These are phyloP conservation scores for Trametes elegans DNA, from an alignment of 768 basidiomycete species.

Conservation along the genomic window DNA sequence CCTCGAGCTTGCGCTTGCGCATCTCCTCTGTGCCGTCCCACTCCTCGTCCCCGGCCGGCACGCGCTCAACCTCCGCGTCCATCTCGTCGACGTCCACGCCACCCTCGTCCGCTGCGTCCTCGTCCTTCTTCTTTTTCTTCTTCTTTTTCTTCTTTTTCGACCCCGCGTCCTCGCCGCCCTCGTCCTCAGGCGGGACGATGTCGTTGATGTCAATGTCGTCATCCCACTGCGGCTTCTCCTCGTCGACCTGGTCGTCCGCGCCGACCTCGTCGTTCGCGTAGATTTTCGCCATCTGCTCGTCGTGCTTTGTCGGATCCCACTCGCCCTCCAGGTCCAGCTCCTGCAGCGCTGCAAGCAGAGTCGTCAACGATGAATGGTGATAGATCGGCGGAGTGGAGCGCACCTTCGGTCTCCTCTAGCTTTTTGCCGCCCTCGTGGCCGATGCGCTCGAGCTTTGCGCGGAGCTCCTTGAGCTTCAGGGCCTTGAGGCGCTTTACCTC, in stretches of 20 bases:
- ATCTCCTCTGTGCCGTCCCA: slow-evolving; percentile 92
- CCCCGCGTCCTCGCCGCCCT: slow-evolving; percentile 31
- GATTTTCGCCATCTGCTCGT: slow-evolving; percentile 74
- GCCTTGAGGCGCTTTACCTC: slow-evolving; percentile 79
- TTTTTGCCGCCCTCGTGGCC: slow-evolving; percentile 65
- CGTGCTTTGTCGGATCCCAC: slow-evolving; percentile 87
- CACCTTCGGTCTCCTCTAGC: slow-evolving; percentile 35
- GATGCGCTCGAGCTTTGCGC: slow-evolving; percentile 70
- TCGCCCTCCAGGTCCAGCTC: slow-evolving; percentile 87
- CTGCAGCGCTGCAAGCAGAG: slow-evolving; percentile 47
- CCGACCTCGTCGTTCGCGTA: slow-evolving; percentile 52
- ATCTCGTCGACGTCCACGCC: slow-evolving; percentile 45
- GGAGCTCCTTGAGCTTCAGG: slow-evolving; percentile 83
- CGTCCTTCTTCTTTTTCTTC: slow-evolving; percentile 42
- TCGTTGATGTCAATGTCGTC: slow-evolving; percentile 86
- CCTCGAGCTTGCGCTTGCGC: slow-evolving; percentile 76
- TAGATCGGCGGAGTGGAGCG: background rate
- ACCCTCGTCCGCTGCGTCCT: slow-evolving; percentile 45
- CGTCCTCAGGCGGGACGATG: slow-evolving; percentile 41
- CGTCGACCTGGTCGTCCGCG: slow-evolving; percentile 32
- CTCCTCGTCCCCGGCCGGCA: slow-evolving; percentile 60
- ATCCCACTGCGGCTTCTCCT: slow-evolving; percentile 85
- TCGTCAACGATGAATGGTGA: too few species aligned
- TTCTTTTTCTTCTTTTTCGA: slow-evolving; percentile 53
- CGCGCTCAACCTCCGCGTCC: slow-evolving; percentile 59